These are phyloP conservation scores for Aspergillus pseudoterreus DNA, from an alignment of 2,329 filamentous ascomycete species.

Conservation along the genomic window DNA sequence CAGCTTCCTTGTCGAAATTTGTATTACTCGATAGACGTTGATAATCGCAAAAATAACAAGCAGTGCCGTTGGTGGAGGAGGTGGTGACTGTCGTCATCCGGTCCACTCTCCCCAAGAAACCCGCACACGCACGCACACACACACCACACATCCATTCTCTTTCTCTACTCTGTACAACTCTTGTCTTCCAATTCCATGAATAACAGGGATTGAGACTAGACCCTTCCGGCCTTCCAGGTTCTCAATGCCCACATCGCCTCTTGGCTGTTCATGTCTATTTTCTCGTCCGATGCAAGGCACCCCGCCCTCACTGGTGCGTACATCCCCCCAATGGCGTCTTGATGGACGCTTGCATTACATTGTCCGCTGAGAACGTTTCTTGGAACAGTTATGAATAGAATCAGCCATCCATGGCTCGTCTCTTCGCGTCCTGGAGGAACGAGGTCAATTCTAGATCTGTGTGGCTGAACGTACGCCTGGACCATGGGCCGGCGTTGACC, in stretches of 20 bases:
- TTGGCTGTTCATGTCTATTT: no score
- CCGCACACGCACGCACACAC: neutral
- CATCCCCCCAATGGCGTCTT: neutral
- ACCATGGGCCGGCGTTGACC: constrained; percentile 8
- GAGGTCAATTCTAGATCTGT: neutral
- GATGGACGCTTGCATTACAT: neutral
- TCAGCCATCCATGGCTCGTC: neutral
- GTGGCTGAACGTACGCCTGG: constrained; percentile 1
- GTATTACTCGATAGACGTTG: no score
- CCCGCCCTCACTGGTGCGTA: neutral
- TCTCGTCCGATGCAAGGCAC: no score
- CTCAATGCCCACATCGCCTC: no score
- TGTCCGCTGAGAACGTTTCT: neutral
- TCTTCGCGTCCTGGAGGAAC: neutral
- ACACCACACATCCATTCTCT: no score
- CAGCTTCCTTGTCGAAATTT: neutral
- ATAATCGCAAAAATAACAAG: neutral
- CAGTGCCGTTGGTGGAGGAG: neutral
- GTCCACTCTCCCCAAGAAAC: neutral
- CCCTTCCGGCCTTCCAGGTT: no score
- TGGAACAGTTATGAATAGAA: neutral
- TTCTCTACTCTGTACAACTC: no score
- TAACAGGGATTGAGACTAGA: neutral
- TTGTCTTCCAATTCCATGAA: neutral
- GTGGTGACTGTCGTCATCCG: neutral